Base-by-base conservation (phyloP, 179 eudicot species). In the Drosera spatulata region DNA sequence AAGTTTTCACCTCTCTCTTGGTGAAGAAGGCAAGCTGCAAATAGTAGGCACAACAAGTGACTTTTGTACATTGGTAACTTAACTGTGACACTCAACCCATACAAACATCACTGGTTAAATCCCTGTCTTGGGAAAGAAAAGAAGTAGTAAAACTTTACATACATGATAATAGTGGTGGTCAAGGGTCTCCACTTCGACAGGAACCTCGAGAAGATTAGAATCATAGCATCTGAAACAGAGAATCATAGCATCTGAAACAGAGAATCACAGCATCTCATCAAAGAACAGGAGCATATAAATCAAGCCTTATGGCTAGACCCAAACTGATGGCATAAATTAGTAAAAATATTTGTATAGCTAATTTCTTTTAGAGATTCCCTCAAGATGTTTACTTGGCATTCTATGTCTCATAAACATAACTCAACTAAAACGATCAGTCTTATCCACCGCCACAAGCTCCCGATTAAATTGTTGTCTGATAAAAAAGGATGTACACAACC, bases 81-180 rank as follows among this genome's bases (percentile, higher is more conserved):
- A 22, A 22, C 33, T 22, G 33, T 22, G 33, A 22, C 33, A 22
- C 1, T 22, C 10, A 62, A 41, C 5, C n/a, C 40, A 11, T 2
- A 62, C 4, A 41, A 41, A 22, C 33, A 22, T 22, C n/a, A 22
- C 33, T 54, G 4, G 52, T 51, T 13, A 53, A 53, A 33, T 22
- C 33, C 33, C 33, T 22, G 33, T 22, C 33, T 22, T 4, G 3
- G 10, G 45, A 6, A 9, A 3, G 58, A 50, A 47, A 7, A 12
- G 56, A 7, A 12, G 56, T 47, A n/a, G 40, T 55, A 54, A n/a
- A 4, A 14, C 22, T 41, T 40, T 8, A 2, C 69, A 55, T 78
- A 74, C 79, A 71, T 71, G 79, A 67, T 78, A 78, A 66, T 74
- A 78, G 48, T 78, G 82, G 22, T 75, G 82, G 69, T 78, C 82